Base-by-base conservation (phyloP, 2,329 filamentous ascomycete genomes). In the Fusarium veterinarium region DNA sequence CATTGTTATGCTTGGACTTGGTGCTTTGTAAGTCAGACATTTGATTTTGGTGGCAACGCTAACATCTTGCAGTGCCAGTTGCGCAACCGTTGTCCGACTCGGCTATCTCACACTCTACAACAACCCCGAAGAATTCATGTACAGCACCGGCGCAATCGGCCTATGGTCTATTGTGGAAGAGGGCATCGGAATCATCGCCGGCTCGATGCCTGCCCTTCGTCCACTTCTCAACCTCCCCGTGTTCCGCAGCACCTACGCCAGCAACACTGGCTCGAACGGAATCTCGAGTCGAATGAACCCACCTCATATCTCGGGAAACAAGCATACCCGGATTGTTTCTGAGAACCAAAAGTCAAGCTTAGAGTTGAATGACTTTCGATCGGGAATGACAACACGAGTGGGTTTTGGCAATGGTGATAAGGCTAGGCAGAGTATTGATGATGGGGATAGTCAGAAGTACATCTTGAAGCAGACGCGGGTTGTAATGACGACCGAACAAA, bases 131-230 rank as follows among this genome's bases (percentile, higher is more conserved):
- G 75, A 76, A 6, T 76, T 75, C 41, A 67, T 76, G 60, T 77
- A 74, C 20, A 67, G 75, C 17, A 74, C 70, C 2, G 75, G 68
- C 6, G 69, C 72, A 20, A 76, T 76, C 16, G 75, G 73, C 5
- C 10, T 77, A 14, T 76, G 75, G 75, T 77, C 75, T 2, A 55
- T 77, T 2, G 19, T 76, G 0, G 75, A 76, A 41, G 71, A 74
- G 19, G 75, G 75, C 11, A 76, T 76, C 4, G 75, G 75, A 17
- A 74, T 76, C 6, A 55, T 76, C n/a, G 75, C 75, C 3, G 75
- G 75, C 3, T 77, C 75, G 5, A 74, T 76, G 73, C 73, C 75
- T 7, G 64, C 72, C 8, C 30, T 76, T 3, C 65, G 71, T 33
- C 75, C 75, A 19, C 60, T 77, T 2, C 68, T 76, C 6, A 75